phyloP scores from a whole-genome alignment of 371 early-diverging fungal genomes.

The Lichtheimia corymbifera region DNA sequence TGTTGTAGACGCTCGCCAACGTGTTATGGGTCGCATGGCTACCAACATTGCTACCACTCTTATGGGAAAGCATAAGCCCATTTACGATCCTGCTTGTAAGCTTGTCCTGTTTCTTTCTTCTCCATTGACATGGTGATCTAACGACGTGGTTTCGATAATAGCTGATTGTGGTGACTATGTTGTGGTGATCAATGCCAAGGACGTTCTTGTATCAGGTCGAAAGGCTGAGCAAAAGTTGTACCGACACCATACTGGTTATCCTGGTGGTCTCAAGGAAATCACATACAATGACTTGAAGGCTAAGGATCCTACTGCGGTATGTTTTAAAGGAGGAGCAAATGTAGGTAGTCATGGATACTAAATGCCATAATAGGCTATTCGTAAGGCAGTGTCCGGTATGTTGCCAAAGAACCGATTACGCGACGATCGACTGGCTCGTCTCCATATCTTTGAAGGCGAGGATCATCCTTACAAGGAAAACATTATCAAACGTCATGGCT shows the following conservation, averaged over 20 bases:
- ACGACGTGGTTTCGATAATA: constrained; percentile 19
- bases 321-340: not conserved
- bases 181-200: constrained; percentile 93
- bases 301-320: constrained; percentile 79
- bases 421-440: constrained; percentile 74
- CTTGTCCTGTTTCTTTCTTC: not conserved
- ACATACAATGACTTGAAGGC: constrained; percentile 74
- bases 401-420: constrained; percentile 94
- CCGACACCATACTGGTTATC: constrained; percentile 86
- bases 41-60: constrained; percentile 89
- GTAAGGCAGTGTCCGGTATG: constrained; percentile 95
- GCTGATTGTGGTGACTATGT: constrained; percentile 98
- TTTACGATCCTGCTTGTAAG: constrained; percentile 89
- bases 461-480: constrained; percentile 92
- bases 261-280: constrained; percentile 90
- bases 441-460: constrained; percentile 86
- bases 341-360: not conserved
- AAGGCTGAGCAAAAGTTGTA: constrained; percentile 90
- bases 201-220: constrained; percentile 83
- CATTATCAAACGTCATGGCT: constrained; percentile 84
- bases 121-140: too few relatives aligned
- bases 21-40: constrained; percentile 88
- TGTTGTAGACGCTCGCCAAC: constrained; percentile 90
- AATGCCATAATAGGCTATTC: constrained; percentile 56
- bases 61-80: constrained; percentile 98